Base-by-base conservation (phyloP, 108 stramenopile species). In the Cyclostephanos tholiformis region DNA sequence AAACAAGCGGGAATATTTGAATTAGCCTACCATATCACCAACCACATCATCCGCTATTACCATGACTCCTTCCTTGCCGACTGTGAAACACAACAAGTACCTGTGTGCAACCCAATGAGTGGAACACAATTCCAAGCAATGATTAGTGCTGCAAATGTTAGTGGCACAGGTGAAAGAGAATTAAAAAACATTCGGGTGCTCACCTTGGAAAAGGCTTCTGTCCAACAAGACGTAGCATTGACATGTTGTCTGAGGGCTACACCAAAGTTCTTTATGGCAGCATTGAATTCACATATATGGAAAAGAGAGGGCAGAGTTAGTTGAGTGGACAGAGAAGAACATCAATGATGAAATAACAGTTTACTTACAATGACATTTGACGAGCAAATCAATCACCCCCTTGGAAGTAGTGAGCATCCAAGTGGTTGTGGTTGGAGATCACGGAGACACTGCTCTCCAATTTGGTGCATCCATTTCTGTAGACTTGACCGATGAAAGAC, bases 181-280 rank as follows among this genome's bases (percentile, higher is more conserved):
- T n/a, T n/a, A n/a, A n/a, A n/a, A n/a, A n/a, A n/a, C n/a, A n/a
- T n/a, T n/a, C n/a, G n/a, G n/a, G n/a, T n/a, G n/a, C n/a, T n/a
- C n/a, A n/a, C n/a, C n/a, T n/a, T n/a, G 57, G 57, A 58, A 58
- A 58, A 30, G 27, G 27, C 25, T 29, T 26, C 27, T 58, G 57
- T 32, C 27, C 25, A 2, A 26, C 57, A 30, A 17, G 27, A 29
- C 57, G 2, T 0, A 58, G 27, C 16, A 30, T 58, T 29, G 27
- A 58, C 25, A 58, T 58, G 57, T 29, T 58, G 2, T 58, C 27
- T 26, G 57, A 58, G 11, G 57, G 57, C 25, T 30, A 58, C 10
- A 11, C 27, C n/a, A n/a, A n/a, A n/a, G n/a, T n/a, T n/a, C n/a
- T n/a, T n/a, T n/a, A 26, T 26, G 56, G 56, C 25, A 26, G 25